Evolutionary conservation across 192 early-diverging fungal genomes (phyloP), one percentile per base, ranked within the genome.

Genomic region (Entomortierella beljakovae): DNA sequence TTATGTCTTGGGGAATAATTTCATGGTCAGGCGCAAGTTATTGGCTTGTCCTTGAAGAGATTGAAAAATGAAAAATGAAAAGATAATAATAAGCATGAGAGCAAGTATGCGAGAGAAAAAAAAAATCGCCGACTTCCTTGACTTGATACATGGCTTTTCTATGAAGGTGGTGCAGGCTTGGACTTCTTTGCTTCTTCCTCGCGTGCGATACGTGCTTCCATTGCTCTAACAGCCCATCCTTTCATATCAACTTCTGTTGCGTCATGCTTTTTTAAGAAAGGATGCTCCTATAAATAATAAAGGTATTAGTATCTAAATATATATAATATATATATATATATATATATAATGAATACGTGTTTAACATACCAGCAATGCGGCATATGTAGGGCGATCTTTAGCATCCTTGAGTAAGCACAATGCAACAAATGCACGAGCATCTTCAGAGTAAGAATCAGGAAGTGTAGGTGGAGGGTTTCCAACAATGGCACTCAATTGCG

Each of bases 401-500:
- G 92, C 86, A 53, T 91, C 88, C 79, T 97, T 97, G 35, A 66
- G 57, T 69, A 75, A 80, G 52, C 96, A 98, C 42, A 83, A 52
- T 10, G 87, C 81, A 7, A 97, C 88, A 88, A 98, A 97, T 66
- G 93, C 90, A 29, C 90, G 88, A 9, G 92, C 92, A 3, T 86
- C 86, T 18, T 74, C 70, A 18, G 93, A 93, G 68, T 90, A 96
- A 34, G 72, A 68, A 22, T 88, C 88, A 9, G 95, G 93, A 29
- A 98, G 70, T 15, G 65, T 75, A 0, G 96, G 97, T 38, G 95
- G 88, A 0, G 87, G 89, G 34, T 88, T 95, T 23, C 87, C 76
- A 40, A 97, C 91, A 74, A 98, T 97, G 38, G 94, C 94, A 57
- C 87, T 90, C 60, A 98, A 73, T 61, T 97, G 95, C 6, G 91